phyloP scores from a whole-genome alignment of 306 rosid genomes.

The Hippophae gyantsensis region DNA sequence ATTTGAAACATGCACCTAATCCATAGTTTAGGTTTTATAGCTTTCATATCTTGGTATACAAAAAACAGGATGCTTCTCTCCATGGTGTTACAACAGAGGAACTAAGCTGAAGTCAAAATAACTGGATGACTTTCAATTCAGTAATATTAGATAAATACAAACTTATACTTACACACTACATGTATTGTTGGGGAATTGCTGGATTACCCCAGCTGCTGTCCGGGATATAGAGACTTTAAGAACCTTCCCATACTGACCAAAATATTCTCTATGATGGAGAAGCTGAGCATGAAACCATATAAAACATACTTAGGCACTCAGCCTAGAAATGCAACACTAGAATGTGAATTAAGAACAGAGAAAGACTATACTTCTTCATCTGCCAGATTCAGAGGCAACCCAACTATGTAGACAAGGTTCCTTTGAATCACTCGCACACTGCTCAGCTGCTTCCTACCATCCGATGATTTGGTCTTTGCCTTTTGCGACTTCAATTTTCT shows the following conservation, averaged over 20 bases:
- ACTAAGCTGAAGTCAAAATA: not conserved
- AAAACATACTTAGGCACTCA: not conserved
- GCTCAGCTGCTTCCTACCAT: conserved; percentile 91
- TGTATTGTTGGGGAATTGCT: conserved; percentile 90
- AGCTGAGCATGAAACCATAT: conserved; percentile 39
- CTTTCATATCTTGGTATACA: too few species aligned
- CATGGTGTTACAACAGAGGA: too few species aligned
- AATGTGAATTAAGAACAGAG: conserved; percentile 9
- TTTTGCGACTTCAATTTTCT: conserved; percentile 75
- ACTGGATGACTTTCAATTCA: not conserved
- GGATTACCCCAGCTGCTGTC: conserved; percentile 90
- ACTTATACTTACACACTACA: conserved; percentile 89
- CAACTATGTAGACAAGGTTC: conserved; percentile 96
- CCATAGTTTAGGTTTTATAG: too few species aligned
- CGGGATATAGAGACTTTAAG: conserved; percentile 96
- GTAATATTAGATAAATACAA: not conserved
- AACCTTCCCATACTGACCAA: conserved; percentile 98
- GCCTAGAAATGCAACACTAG: conserved; percentile 4
- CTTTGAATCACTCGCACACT: conserved; percentile 97
- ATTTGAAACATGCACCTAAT: too few species aligned
- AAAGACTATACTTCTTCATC: conserved; percentile 76
- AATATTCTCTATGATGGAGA: conserved; percentile 78
- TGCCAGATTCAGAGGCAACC: conserved; percentile 60
- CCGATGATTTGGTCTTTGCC: conserved; percentile 65
- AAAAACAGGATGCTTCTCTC: too few species aligned